A percentile compares a stretch with the other conserved stretches of the same genome.
These are phyloP conservation scores for Suhomyces vadensis DNA, from an alignment of 805 yeast genomes.

Conservation along the genomic window DNA sequence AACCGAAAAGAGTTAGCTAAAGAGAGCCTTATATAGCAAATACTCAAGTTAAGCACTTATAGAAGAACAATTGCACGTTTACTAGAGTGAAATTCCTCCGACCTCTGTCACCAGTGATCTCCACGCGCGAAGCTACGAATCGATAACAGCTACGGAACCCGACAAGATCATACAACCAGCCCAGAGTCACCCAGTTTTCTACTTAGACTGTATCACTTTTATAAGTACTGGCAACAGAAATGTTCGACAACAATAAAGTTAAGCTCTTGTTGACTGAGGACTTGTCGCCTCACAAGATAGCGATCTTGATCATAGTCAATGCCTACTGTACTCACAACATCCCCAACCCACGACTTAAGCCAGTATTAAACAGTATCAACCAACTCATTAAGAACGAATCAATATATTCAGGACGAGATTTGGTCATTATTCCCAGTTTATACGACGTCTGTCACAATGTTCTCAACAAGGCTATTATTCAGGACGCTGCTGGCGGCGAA, in stretches of 20 bases:
- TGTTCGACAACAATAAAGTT: constrained; percentile 8
- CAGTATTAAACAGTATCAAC: constrained; percentile 44
- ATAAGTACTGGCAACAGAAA: background rate
- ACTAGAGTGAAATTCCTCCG: too few species aligned
- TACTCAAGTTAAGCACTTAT: too few species aligned
- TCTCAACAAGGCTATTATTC: background rate
- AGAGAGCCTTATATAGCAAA: too few species aligned
- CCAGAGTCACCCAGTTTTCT: too few species aligned
- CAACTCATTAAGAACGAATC: constrained; percentile 41
- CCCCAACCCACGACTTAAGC: constrained; percentile 35
- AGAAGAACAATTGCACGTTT: too few species aligned
- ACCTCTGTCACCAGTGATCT: too few species aligned
- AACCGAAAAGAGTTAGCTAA: too few species aligned
- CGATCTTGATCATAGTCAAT: constrained; percentile 48
- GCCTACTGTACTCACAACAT: constrained; percentile 31
- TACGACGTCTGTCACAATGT: constrained; percentile 24
- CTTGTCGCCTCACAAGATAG: constrained; percentile 56
- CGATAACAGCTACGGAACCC: too few species aligned
- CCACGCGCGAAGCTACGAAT: too few species aligned
- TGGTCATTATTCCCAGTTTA: constrained; percentile 34
- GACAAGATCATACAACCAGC: too few species aligned
- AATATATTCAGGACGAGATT: constrained; percentile 20
- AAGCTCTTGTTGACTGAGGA: constrained; percentile 37
- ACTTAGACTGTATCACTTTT: too few species aligned
- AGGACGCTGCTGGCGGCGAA: background rate